Evolutionary conservation across 2,329 filamentous ascomycete species (phyloP).

Genomic region (Xylaria sp.): DNA sequence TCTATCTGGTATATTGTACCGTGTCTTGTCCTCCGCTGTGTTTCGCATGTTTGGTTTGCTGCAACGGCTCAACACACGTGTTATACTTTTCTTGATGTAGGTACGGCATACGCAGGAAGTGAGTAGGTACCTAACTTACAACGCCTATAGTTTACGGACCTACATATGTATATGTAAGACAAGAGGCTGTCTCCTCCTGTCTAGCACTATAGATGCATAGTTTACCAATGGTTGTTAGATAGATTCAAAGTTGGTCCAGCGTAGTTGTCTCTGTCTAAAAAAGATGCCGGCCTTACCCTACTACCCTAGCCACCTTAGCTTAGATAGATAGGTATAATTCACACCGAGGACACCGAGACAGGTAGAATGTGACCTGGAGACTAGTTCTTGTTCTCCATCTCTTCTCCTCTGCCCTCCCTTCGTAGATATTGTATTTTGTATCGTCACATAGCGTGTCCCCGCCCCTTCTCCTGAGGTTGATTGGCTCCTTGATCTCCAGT

Average conservation of each 20-base stretch:
- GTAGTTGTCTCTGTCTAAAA: constrained; percentile 8
- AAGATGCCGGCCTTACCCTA: neutral
- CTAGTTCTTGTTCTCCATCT: neutral
- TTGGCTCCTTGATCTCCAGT: constrained; percentile 10
- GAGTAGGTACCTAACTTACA: neutral
- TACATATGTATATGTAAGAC: constrained; percentile 8
- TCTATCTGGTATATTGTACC: neutral
- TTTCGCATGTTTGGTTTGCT: constrained; percentile 31
- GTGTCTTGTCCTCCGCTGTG: constrained; percentile 5
- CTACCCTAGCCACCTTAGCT: neutral
- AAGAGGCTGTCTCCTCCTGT: neutral
- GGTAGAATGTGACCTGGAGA: neutral
- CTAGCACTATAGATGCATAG: neutral
- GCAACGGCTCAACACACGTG: constrained; percentile 31
- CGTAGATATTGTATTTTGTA: neutral
- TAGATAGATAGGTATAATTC: neutral
- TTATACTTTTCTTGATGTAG: constrained; percentile 6
- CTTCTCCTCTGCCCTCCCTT: neutral
- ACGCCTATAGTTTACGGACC: neutral
- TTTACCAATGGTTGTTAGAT: neutral
- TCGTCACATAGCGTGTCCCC: neutral
- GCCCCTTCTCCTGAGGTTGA: neutral
- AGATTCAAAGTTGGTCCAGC: neutral
- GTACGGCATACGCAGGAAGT: neutral
- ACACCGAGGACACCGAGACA: constrained; percentile 30